Evolutionary conservation across 2,329 filamentous ascomycete genomes (phyloP), one percentile per base, ranked within the genome.

Genomic region (Fusarium protoensiforme): DNA sequence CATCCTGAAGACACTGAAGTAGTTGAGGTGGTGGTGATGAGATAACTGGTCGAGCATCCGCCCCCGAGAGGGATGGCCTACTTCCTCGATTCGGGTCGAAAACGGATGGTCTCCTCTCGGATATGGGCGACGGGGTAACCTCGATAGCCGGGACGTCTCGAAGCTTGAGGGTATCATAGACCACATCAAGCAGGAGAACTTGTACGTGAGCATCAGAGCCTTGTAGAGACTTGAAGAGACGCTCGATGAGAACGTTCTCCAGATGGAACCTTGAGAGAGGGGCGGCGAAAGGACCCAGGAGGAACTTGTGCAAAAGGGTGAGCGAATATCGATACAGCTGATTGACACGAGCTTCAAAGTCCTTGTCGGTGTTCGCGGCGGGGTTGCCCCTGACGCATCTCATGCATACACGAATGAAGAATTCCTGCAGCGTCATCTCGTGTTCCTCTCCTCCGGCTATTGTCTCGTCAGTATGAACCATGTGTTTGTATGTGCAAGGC

Each of bases 1-100:
- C 96, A 53, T 91, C 90, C 69, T 94, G 92, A 14, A 99, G 87
- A 78, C 94, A 97, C 71, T 93, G 92, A n/a, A 96, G 88, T n/a
- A 99, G 83, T 38, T 92, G 85, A 18, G 90, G 84, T 4, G 93
- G 91, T 22, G 94, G 93, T 5, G 92, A 58, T 18, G 73, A 71
- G 6, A 68, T 62, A 10, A 65, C 58, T 4, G 75, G 71, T 22
- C 72, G 75, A 18, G 68, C 61, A 9, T 84, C 82, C 20, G 75
- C 73, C 9, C 75, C 65, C 11, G 81, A 75, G 22, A 85, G 75
- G 1, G 87, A 85, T 14, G 79, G 77, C 14, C 84, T 80, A 41
- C 83, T 80, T 59, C 79, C 81, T 16, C 83, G 83, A 22, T 81
- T 77, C 13, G 84, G 81, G 46, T 89, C 87, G 11, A 80, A 73